Evolutionary conservation across 345 rosid species (phyloP), one percentile per base, ranked within the genome.

Genomic region (Crucihimalaya himalaica): DNA sequence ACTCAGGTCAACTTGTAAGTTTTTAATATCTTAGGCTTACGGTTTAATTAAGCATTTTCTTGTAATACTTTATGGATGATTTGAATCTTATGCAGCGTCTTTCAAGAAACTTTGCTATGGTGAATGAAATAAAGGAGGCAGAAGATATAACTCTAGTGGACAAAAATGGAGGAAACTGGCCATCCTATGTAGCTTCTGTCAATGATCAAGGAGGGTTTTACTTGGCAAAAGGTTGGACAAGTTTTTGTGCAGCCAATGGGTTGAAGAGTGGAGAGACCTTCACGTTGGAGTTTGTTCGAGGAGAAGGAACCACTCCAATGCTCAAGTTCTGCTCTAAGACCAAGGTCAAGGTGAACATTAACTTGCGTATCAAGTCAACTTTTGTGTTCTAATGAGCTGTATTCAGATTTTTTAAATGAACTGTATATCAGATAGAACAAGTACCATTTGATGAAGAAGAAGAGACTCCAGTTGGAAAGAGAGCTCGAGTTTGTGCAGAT

Each of bases 11-110:
- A 23, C 25, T 23, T 23, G 25, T 2, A 23, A 23, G 25, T 2
- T 23, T 23, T 23, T 23, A 23, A 23, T 23, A 23, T 23, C 25
- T 23, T 23, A 23, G 3, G 25, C 25, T 23, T 23, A 23, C 25
- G 25, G 25, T 23, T 23, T 23, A 23, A 23, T 23, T 23, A 2
- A 23, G 25, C 25, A 23, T 23, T 23, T 23, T 23, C 25, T 23
- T 23, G 25, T 23, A 32, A 2, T 62, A 4, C 19, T 43, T 20
- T 14, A 70, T 46, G 19, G 47, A n/a, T 35, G 37, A 9, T 59
- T 57, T 21, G 39, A 57, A 68, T 43, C 34, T 69, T 46, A 10
- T 70, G 37, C 27, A 70, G 74, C 47, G 16, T 58, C 25, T 70
- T 23, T 13, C 18, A 1, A 11, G 4, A 37, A 1, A 11, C 5